phyloP scores from a whole-genome alignment of 805 yeast species.

The Wickerhamomyces bovis region DNA sequence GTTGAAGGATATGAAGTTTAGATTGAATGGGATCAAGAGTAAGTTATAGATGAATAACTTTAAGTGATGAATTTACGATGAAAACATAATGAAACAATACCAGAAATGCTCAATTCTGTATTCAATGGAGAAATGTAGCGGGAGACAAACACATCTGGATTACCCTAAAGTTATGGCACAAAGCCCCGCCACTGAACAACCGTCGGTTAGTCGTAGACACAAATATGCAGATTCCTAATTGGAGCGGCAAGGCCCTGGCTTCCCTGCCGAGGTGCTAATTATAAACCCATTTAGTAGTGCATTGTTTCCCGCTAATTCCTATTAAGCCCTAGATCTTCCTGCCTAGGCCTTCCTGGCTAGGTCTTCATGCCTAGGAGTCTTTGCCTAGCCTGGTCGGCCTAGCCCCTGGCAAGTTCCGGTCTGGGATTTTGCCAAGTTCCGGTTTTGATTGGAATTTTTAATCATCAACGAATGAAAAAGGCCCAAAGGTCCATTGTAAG shows the following conservation, averaged over 20 bases:
- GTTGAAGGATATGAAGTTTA: slow-evolving; percentile 76
- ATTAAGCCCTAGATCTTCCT: neutral
- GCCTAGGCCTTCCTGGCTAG: no score
- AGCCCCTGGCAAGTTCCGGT: neutral
- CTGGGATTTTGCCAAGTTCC: neutral
- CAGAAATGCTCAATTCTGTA: no score
- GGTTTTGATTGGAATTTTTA: neutral
- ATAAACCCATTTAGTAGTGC: no score
- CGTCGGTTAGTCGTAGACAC: no score
- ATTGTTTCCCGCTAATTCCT: neutral
- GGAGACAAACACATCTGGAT: no score
- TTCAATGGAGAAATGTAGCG: no score
- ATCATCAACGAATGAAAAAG: neutral
- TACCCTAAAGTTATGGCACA: no score
- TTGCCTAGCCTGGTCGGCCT: neutral
- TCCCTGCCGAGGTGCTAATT: no score
- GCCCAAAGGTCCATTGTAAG: neutral
- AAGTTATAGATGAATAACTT: slow-evolving; percentile 12
- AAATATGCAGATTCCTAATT: no score
- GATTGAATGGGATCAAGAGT: slow-evolving; percentile 51
- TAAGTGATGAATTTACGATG: neutral
- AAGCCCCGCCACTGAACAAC: no score
- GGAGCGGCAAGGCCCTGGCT: no score
- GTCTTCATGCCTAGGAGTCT: neutral
- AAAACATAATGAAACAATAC: no score